Conservation (phyloP, 2,329 filamentous ascomycete species). For the Sporothrix curviconia region DNA sequence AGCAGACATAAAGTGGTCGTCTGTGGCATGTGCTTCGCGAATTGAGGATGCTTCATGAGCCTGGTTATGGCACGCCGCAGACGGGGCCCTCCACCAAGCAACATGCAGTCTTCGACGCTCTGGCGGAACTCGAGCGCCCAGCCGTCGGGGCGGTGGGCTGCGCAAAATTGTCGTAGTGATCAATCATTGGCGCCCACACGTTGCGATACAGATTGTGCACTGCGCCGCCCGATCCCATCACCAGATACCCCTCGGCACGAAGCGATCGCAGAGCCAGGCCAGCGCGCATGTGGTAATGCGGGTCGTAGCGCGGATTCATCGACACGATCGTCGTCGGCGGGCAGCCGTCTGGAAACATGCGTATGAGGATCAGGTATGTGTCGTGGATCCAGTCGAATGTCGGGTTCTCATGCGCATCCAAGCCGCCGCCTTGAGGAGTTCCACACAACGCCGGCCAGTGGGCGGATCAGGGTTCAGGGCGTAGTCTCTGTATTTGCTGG, state of each 20-base stretch:
- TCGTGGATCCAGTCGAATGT: conserved; percentile 68
- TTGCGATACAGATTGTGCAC: conserved; percentile 68
- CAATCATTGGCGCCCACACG: conserved; percentile 57
- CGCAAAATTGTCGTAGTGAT: conserved; percentile 55
- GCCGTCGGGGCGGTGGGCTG: conserved; percentile 51
- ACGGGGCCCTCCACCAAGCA: conserved; percentile 38
- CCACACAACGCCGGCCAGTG: conserved; percentile 43
- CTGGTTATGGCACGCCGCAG: conserved; percentile 50
- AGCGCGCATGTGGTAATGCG: conserved; percentile 43
- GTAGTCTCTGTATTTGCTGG: conserved; percentile 58
- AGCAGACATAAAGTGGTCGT: conserved; percentile 63
- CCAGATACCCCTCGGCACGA: conserved; percentile 43
- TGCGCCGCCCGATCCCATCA: conserved; percentile 55
- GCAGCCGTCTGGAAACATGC: conserved; percentile 59
- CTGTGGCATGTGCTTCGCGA: conserved; percentile 62
- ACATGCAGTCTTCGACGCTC: conserved; percentile 53
- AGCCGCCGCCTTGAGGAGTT: conserved; percentile 42
- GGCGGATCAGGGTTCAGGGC: conserved; percentile 52
- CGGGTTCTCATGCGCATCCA: conserved; percentile 46
- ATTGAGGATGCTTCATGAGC: conserved; percentile 62
- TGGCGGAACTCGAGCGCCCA: conserved; percentile 63
- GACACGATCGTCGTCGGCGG: conserved; percentile 55
- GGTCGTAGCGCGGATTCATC: conserved; percentile 34
- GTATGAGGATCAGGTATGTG: conserved; percentile 60
- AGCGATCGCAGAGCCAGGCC: conserved; percentile 51